phyloP scores from a whole-genome alignment of 495 filamentous ascomycete genomes.

The Hypoxylon trugodes region DNA sequence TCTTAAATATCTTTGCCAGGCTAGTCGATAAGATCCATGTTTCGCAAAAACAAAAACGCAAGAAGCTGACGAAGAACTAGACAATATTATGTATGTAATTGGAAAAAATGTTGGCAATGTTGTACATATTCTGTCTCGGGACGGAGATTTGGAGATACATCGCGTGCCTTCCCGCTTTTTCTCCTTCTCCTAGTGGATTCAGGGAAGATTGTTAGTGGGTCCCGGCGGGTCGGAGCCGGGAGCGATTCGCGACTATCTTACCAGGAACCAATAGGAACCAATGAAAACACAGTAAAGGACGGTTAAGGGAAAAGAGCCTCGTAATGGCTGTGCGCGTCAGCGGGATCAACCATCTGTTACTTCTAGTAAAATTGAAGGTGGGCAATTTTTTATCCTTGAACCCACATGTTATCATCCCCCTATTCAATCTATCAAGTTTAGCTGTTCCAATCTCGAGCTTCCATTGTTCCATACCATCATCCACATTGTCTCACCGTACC shows the following conservation, averaged over 20 bases:
- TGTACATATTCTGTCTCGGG: too few species aligned
- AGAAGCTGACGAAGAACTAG: constrained; percentile 7
- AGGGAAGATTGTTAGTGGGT: neutral
- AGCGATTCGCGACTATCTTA: neutral
- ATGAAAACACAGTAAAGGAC: too few species aligned
- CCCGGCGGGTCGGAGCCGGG: too few species aligned
- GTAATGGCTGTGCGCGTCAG: constrained; percentile 14
- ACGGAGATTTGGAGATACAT: neutral
- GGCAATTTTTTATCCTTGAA: constrained; percentile 13
- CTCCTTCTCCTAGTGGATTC: neutral
- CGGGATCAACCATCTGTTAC: neutral
- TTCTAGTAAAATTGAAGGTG: constrained; percentile 19
- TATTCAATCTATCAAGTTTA: constrained; percentile 1
- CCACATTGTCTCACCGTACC: constrained; percentile 20
- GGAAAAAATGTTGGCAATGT: too few species aligned
- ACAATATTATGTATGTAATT: too few species aligned
- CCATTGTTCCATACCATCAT: constrained; percentile 19
- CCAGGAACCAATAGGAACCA: constrained; percentile 3
- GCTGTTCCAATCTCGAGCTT: constrained; percentile 17
- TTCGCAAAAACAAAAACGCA: too few species aligned
- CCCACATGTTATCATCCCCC: constrained; percentile 18
- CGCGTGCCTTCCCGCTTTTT: neutral
- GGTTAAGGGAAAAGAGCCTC: constrained; percentile 18
- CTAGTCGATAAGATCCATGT: too few species aligned
- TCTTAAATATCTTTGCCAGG: too few species aligned